Base-by-base conservation (phyloP, 2,329 filamentous ascomycete genomes). In the Bipolaris bicolor region DNA sequence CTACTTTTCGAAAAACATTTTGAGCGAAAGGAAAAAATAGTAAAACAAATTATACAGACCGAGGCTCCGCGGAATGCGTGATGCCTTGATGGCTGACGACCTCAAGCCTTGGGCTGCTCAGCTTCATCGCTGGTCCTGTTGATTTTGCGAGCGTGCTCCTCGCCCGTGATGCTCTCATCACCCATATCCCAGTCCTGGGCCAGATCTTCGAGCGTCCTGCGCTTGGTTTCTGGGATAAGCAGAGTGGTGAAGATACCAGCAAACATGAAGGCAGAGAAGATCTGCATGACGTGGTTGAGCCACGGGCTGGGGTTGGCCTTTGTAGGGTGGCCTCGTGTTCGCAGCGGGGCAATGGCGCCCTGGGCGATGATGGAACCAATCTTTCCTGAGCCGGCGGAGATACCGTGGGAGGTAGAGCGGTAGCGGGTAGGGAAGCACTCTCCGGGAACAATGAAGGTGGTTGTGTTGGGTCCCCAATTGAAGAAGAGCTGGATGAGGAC, bases 191-290 rank as follows among this genome's bases (percentile, higher is more conserved):
- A 73, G 48, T 73, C 70, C 52, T 63, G 49, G 0, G 88, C 84
- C 10, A 92, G 79, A 62, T 89, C 85, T 71, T 92, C 91, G 31
- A 95, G 81, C 0, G 90, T 92, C 71, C 86, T 81, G 1, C 89
- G 84, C 79, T 89, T 92, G 0, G 90, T 94, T 78, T 92, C 90
- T 0, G 89, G 90, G 29, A 92, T 87, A 18, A 93, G 77, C 2
- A 92, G 78, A 0, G 88, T 88, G 2, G 86, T 85, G 48, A 91
- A 78, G 37, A 85, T 83, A 55, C 90, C 90, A 37, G 83, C 84
- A 3, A 93, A 80, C 90, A 92, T 93, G 79, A 93, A 92, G 10
- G 90, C 82, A 0, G 89, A 89, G 75, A 90, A 92, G 47, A 92
- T 88, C 70, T 91, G 83, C 79, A 94, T 87, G 45, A 93, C 83